Evolutionary conservation across 108 stramenopile genomes (phyloP), one percentile per base, ranked within the genome.

Genomic region (Skeletonema grethae): DNA sequence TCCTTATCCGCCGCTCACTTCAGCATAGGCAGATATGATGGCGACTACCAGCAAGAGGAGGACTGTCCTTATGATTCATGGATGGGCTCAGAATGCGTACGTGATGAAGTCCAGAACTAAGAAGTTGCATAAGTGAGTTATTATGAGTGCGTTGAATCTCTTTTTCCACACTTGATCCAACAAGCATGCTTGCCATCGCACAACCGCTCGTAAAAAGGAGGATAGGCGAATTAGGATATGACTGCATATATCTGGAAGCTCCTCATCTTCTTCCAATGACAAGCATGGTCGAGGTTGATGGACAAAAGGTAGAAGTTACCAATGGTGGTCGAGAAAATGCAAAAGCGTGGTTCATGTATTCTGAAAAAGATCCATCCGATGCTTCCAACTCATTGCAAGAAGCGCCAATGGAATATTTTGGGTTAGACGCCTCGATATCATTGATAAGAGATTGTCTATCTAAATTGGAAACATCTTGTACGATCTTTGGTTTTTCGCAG

Each of bases 301-400:
- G 77, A 4, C 12, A 56, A 18, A 7, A 35, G 10, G 64, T 70
- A 4, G 16, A 68, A 38, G 34, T 81, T 41, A 32, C 74, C 34
- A 62, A 77, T 65, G 75, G 80, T 8, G 77, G 67, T 22, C 66
- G 84, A 20, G 65, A 85, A 56, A 74, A 80, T 70, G 83, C 86
- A 24, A 61, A 66, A 50, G 86, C 83, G 0, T 87, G 86, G 86
- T 87, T 87, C 61, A 30, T 82, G 24, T 87, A 84, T 35, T 72
- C 70, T 22, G 29, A 69, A 7, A 46, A 57, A 16, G 83, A 84
- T 73, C 34, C 41, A 24, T 24, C 65, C n/a, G 73, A 85, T 57
- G 61, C 77, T 15, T 68, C 57, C 35, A 36, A 35, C 48, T 45
- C 59, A 29, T 77, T 73, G 58, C 61, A 68, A 22, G 75, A 69